phyloP scores from a whole-genome alignment of 1,139 yeast species.

The Yamadazyma trypodendri region DNA sequence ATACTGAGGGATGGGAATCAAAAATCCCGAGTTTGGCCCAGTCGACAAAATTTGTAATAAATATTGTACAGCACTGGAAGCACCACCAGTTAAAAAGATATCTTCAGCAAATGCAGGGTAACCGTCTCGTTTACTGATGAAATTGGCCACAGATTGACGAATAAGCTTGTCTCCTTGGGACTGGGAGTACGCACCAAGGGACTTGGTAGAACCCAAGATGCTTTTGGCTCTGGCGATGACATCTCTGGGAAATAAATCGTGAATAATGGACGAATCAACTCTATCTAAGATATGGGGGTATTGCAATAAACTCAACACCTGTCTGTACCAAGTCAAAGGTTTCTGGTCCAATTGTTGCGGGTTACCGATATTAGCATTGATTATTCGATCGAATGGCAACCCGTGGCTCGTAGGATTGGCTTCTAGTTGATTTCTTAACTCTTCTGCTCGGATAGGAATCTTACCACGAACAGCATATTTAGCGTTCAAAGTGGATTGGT shows the following conservation, averaged over 20 bases:
- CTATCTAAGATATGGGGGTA: conserved; percentile 64
- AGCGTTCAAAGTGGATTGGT: conserved; percentile 75
- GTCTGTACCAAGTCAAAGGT: conserved; percentile 94
- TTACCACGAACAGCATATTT: conserved; percentile 94
- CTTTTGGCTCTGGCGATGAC: conserved; percentile 67
- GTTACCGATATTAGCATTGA: conserved; percentile 92
- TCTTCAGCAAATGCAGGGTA: conserved; percentile 59
- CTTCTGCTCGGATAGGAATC: conserved; percentile 92
- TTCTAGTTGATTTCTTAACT: conserved; percentile 56
- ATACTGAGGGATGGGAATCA: conserved; percentile 96
- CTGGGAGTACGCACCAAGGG: conserved; percentile 91
- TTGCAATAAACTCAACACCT: conserved; percentile 81
- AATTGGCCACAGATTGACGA: conserved; percentile 76
- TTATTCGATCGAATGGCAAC: conserved; percentile 73
- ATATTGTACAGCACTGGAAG: conserved; percentile 84
- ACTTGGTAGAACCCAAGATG: conserved; percentile 63
- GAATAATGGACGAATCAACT: conserved; percentile 21
- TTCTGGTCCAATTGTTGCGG: conserved; percentile 95
- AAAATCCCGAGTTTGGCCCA: conserved; percentile 72
- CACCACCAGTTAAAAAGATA: conserved; percentile 87
- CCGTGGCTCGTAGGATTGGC: conserved; percentile 51
- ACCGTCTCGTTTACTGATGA: conserved; percentile 63
- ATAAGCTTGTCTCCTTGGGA: conserved; percentile 81
- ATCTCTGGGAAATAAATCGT: conserved; percentile 57
- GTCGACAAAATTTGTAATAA: conserved; percentile 68